Percentiles rank a stretch among this genome's conserved stretches.
Evolutionary conservation across 2,329 filamentous ascomycete genomes (phyloP).

Genomic region (Epicoccum sorghinum): DNA sequence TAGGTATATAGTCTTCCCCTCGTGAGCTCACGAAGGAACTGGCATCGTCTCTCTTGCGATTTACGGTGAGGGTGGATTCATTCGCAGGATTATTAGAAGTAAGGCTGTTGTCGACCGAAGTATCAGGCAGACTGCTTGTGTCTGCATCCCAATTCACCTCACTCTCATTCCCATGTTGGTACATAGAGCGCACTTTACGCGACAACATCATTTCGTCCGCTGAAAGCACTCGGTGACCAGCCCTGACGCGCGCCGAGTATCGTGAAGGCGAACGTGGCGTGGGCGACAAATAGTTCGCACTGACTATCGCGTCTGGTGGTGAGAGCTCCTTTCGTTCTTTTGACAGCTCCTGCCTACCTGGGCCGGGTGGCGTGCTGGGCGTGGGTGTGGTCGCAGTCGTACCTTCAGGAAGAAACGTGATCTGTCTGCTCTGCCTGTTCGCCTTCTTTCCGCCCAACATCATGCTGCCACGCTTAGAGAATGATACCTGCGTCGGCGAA

Average conservation of each 20-base stretch:
- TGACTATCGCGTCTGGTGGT: slow-evolving; percentile 32
- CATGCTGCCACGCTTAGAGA: slow-evolving; percentile 66
- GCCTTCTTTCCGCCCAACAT: slow-evolving; percentile 61
- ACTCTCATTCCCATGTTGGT: slow-evolving; percentile 65
- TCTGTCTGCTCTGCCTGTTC: slow-evolving; percentile 43
- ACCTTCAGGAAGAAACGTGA: slow-evolving; percentile 31
- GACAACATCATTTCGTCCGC: slow-evolving; percentile 68
- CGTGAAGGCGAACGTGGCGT: slow-evolving; percentile 46
- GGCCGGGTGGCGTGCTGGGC: slow-evolving; percentile 7
- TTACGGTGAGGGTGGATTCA: slow-evolving; percentile 36
- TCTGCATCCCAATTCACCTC: slow-evolving; percentile 52
- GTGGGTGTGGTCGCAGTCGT: slow-evolving; percentile 21
- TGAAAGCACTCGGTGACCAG: slow-evolving; percentile 60
- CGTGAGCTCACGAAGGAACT: slow-evolving; percentile 39
- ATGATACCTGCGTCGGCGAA: slow-evolving; percentile 59
- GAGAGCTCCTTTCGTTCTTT: slow-evolving; percentile 26
- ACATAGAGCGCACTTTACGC: slow-evolving; percentile 68
- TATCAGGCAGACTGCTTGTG: slow-evolving; percentile 22
- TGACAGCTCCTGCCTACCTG: slow-evolving; percentile 20
- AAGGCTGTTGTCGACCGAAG: slow-evolving; percentile 32
- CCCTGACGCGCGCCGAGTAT: slow-evolving; percentile 43
- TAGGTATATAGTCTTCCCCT: slow-evolving; percentile 46
- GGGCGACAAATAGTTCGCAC: slow-evolving; percentile 35
- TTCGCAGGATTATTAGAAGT: slow-evolving; percentile 29
- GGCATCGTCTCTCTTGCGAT: slow-evolving; percentile 30